phyloP scores from a whole-genome alignment of 2,329 filamentous ascomycete genomes.

The Blastomyces silverae region DNA sequence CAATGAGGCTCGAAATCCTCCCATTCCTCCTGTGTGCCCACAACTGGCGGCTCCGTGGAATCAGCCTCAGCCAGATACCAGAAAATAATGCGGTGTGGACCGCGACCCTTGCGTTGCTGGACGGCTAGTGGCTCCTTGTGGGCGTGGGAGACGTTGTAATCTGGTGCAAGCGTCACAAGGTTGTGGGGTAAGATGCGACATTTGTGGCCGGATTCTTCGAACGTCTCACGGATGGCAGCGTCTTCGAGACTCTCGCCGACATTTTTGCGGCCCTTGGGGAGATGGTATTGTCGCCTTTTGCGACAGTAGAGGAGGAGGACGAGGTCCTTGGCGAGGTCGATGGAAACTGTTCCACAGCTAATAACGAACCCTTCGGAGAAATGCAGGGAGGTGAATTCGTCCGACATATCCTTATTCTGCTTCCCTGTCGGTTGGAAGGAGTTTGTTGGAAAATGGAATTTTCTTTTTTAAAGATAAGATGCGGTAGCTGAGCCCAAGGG shows the following conservation, averaged over 20 bases:
- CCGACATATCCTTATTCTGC: not conserved
- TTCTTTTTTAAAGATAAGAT: not conserved
- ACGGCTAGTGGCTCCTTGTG: slow-evolving; percentile 16
- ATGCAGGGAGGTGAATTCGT: slow-evolving; percentile 10
- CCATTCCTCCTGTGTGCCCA: slow-evolving; percentile 20
- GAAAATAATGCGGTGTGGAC: slow-evolving; percentile 20
- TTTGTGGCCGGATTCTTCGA: slow-evolving; percentile 24
- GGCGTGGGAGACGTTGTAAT: not conserved
- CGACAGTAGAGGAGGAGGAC: slow-evolving; percentile 20
- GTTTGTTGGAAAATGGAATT: not conserved
- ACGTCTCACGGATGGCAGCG: slow-evolving; percentile 27
- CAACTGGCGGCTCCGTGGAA: slow-evolving; percentile 14
- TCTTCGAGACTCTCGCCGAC: slow-evolving; percentile 23
- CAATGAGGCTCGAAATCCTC: slow-evolving; percentile 21
- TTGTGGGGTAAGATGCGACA: slow-evolving; percentile 14
- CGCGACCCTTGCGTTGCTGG: slow-evolving; percentile 5
- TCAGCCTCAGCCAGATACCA: slow-evolving; percentile 20
- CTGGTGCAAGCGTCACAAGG: slow-evolving; percentile 13
- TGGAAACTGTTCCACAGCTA: slow-evolving; percentile 21
- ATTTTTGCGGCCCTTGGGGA: slow-evolving; percentile 28
- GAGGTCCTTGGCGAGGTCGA: slow-evolving; percentile 18
- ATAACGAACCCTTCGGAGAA: slow-evolving; percentile 21
- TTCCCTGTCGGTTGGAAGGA: not conserved
- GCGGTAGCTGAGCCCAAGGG: not conserved
- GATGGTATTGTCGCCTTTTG: slow-evolving; percentile 21